phyloP scores from a whole-genome alignment of 192 early-diverging fungal genomes.

The Gonapodya sp. region DNA sequence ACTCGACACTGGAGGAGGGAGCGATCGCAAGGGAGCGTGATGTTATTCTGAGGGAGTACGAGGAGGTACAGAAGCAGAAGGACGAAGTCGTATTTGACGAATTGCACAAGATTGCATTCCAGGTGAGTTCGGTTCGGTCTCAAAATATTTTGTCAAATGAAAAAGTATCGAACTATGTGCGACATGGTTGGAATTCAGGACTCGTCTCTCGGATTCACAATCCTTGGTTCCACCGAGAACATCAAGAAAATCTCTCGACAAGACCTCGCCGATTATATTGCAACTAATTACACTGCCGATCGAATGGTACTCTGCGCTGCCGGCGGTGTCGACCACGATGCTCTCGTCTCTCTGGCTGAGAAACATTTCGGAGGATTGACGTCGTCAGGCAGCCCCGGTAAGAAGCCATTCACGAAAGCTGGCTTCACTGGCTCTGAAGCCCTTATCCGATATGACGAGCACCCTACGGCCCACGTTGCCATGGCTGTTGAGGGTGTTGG shows the following conservation, averaged over 20 bases:
- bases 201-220: conserved; percentile 72
- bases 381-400: conserved; percentile 32
- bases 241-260: conserved; percentile 78
- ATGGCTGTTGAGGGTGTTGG: conserved; percentile 92
- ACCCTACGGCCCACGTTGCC: conserved; percentile 92
- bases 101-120: conserved; percentile 91
- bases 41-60: conserved; percentile 91
- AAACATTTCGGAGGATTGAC: conserved; percentile 82
- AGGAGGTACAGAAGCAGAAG: conserved; percentile 70
- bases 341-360: conserved; percentile 82
- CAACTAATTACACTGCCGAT: conserved; percentile 90
- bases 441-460: conserved; percentile 76
- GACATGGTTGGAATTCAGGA: not conserved
- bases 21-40: conserved; percentile 96
- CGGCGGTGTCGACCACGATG: conserved; percentile 89
- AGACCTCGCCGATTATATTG: conserved; percentile 82
- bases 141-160: not conserved
- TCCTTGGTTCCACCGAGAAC: conserved; percentile 89
- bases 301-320: conserved; percentile 93
- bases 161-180: not conserved
- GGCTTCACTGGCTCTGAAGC: conserved; percentile 85
- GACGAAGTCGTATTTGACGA: conserved; percentile 99
- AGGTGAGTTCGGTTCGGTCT: conserved; percentile 20
- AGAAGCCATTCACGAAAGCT: conserved; percentile 42
- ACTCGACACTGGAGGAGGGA: conserved; percentile 67